Conservation (phyloP, 495 filamentous ascomycete species). For the Penicillium chermesinum region DNA sequence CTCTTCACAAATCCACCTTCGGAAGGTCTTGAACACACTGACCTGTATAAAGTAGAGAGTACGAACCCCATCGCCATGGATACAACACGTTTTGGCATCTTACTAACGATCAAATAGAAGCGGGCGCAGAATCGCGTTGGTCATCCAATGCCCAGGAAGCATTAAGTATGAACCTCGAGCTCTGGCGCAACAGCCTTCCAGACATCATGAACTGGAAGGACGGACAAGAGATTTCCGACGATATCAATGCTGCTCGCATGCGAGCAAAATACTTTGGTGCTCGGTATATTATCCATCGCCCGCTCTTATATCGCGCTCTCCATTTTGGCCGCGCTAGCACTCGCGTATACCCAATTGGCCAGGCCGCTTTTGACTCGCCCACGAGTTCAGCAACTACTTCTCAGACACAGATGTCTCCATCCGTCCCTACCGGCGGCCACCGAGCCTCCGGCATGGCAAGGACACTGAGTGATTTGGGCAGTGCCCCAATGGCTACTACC, state of each 20-base stretch:
- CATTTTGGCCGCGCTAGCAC: slow-evolving; percentile 39
- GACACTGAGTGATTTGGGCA: slow-evolving; percentile 34
- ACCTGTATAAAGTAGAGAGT: slow-evolving; percentile 63
- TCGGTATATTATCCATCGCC: slow-evolving; percentile 80
- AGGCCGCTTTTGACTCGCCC: slow-evolving; percentile 29
- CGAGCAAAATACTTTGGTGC: slow-evolving; percentile 95
- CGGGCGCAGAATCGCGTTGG: slow-evolving; percentile 24
- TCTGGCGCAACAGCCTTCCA: slow-evolving; percentile 44
- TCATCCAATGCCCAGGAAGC: slow-evolving; percentile 33
- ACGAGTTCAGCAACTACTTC: slow-evolving; percentile 24
- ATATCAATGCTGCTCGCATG: slow-evolving; percentile 80
- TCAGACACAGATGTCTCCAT: slow-evolving; percentile 30
- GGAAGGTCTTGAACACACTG: slow-evolving; percentile 84
- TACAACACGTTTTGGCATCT: neutral
- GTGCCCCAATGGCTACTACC: slow-evolving; percentile 5
- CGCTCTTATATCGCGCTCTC: slow-evolving; percentile 65
- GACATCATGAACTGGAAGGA: slow-evolving; percentile 59
- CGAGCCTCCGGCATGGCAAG: slow-evolving; percentile 29
- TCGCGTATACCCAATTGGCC: slow-evolving; percentile 12
- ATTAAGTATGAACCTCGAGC: slow-evolving; percentile 45
- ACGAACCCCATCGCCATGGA: neutral
- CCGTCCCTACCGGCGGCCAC: slow-evolving; percentile 17
- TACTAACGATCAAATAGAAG: slow-evolving; percentile 5
- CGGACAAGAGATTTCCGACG: slow-evolving; percentile 56
- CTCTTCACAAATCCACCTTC: slow-evolving; percentile 75